Conservation (phyloP, 2,329 filamentous ascomycete species). For the Pyricularia sp. region DNA sequence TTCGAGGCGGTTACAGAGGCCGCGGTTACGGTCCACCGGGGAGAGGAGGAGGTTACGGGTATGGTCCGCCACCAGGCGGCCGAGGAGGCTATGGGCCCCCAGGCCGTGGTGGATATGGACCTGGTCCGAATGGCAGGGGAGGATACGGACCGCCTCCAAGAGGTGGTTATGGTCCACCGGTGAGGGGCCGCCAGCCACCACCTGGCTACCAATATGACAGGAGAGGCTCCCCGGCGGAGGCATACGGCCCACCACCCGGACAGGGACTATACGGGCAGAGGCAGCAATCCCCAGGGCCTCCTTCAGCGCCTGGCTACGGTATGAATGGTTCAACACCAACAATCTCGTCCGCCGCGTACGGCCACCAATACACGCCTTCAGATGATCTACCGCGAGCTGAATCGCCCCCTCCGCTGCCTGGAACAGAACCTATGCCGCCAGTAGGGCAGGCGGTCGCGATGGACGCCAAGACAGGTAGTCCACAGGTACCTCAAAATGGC, state of each 20-base stretch:
- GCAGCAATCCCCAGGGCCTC: constrained; percentile 27
- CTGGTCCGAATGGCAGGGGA: constrained; percentile 22
- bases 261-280: constrained; percentile 11
- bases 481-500: constrained; percentile 29
- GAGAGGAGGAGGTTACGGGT: constrained; percentile 31
- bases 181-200: constrained; percentile 30
- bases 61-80: constrained; percentile 23
- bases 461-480: constrained; percentile 57
- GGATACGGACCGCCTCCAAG: constrained; percentile 26
- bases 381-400: constrained; percentile 48
- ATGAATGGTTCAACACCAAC: constrained; percentile 27
- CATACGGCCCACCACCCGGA: neutral
- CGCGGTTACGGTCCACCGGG: constrained; percentile 36
- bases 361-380: constrained; percentile 29
- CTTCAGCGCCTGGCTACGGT: constrained; percentile 25
- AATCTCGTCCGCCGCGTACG: constrained; percentile 26
- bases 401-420: constrained; percentile 52
- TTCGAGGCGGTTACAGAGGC: constrained; percentile 44
- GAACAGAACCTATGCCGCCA: constrained; percentile 15
- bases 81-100: constrained; percentile 22
- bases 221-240: neutral
- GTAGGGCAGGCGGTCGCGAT: constrained; percentile 69
- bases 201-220: constrained; percentile 33
- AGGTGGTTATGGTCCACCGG: constrained; percentile 22
- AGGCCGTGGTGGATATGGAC: constrained; percentile 36